Percentiles rank a stretch among this genome's conserved stretches.
phyloP scores from a whole-genome alignment of 2,329 filamentous ascomycete species.

The Eutypa lata region DNA sequence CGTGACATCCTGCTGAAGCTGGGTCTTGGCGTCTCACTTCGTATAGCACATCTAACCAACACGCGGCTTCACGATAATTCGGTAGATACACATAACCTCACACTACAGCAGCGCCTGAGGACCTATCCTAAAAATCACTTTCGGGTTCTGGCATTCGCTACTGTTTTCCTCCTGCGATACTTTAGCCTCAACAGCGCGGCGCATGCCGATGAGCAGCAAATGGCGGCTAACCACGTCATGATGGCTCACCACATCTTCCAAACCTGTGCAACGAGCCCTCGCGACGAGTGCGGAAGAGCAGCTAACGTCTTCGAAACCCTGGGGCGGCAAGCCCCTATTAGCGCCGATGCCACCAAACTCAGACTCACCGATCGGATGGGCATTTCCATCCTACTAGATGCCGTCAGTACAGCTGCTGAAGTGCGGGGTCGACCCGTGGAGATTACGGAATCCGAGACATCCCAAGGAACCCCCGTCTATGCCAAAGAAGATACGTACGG shows the following conservation, averaged over 20 bases:
- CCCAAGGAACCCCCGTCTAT: neutral
- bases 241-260: slow-evolving; percentile 26
- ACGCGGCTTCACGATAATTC: slow-evolving; percentile 12
- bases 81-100: slow-evolving; percentile 8
- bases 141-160: slow-evolving; percentile 25
- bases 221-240: slow-evolving; percentile 25
- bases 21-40: slow-evolving; percentile 22
- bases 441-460: slow-evolving; percentile 7
- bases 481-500: neutral
- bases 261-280: slow-evolving; percentile 11
- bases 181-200: slow-evolving; percentile 21
- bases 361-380: slow-evolving; percentile 21
- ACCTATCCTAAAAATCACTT: slow-evolving; percentile 25
- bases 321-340: slow-evolving; percentile 18
- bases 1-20: slow-evolving; percentile 24
- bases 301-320: slow-evolving; percentile 25
- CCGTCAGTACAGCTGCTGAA: slow-evolving; percentile 15
- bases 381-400: slow-evolving; percentile 20
- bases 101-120: slow-evolving; percentile 11
- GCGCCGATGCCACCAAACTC: slow-evolving; percentile 13
- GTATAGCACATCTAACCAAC: slow-evolving; percentile 25
- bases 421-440: slow-evolving; percentile 12
- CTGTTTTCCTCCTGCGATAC: slow-evolving; percentile 28
- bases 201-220: slow-evolving; percentile 24
- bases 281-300: slow-evolving; percentile 22